Percentiles rank a stretch among this genome's conserved stretches.
Conservation (phyloP, 495 filamentous ascomycete genomes). For the Cercophora sp. region DNA sequence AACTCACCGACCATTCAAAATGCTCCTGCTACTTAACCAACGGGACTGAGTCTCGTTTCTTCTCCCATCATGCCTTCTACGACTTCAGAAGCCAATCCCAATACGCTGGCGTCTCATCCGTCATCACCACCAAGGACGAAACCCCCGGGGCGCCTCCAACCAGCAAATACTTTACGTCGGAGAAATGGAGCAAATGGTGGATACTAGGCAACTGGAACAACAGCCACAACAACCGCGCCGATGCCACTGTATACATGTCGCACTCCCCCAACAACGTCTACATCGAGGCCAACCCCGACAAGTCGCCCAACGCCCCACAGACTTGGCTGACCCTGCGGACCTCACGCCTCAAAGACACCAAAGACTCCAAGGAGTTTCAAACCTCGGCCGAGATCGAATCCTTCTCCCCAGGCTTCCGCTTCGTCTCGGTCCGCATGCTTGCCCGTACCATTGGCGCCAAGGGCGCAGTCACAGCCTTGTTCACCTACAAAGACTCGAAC, state of each 20-base stretch:
- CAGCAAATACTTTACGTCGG: slow-evolving; percentile 37
- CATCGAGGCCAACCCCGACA: slow-evolving; percentile 43
- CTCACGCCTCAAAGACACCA: slow-evolving; percentile 49
- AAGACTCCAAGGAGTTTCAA: slow-evolving; percentile 51
- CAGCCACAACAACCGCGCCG: slow-evolving; percentile 25
- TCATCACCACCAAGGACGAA: slow-evolving; percentile 27
- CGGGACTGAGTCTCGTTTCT: slow-evolving; percentile 48
- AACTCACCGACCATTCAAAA: slow-evolving; percentile 26
- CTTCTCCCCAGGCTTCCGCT: slow-evolving; percentile 49
- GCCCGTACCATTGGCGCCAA: slow-evolving; percentile 48
- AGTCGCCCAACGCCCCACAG: slow-evolving; percentile 28
- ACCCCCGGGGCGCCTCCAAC: slow-evolving; percentile 31
- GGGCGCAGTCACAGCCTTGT: slow-evolving; percentile 67
- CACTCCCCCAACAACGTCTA: slow-evolving; percentile 67
- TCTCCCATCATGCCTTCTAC: slow-evolving; percentile 61
- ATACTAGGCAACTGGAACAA: slow-evolving; percentile 57
- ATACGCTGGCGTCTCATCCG: slow-evolving; percentile 32
- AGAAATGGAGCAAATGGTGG: slow-evolving; percentile 51
- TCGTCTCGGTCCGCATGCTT: slow-evolving; percentile 59
- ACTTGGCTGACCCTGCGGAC: slow-evolving; percentile 63
- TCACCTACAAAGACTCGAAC: slow-evolving; percentile 52
- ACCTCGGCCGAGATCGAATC: slow-evolving; percentile 64
- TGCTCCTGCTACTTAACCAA: slow-evolving; percentile 51
- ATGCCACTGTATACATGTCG: slow-evolving; percentile 49
- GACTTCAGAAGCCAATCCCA: slow-evolving; percentile 57